Conservation (phyloP, 345 rosid genomes). For the Xanthoceras sorbifolium region DNA sequence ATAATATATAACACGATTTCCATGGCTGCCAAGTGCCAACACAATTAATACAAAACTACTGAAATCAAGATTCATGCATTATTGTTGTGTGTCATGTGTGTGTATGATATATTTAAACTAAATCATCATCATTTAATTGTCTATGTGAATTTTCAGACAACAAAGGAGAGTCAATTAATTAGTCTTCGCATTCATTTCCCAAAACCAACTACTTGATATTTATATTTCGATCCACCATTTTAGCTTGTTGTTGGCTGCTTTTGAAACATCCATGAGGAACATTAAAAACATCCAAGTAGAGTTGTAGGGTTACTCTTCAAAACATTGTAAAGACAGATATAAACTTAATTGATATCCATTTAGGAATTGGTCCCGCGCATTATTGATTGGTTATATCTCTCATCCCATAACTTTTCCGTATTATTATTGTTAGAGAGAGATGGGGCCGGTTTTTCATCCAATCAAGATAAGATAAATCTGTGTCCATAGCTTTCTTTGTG, state of each 20-base stretch:
- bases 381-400: no score
- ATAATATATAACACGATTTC: not conserved
- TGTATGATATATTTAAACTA: not conserved
- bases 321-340: not conserved
- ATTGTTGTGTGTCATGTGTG: no score
- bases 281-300: not conserved
- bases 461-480: no score
- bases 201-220: not conserved
- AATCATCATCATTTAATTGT: not conserved
- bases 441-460: no score
- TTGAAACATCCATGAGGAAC: not conserved
- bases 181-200: not conserved
- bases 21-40: conserved; percentile 2
- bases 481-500: not conserved
- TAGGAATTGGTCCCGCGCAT: no score
- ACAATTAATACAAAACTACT: not conserved
- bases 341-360: not conserved
- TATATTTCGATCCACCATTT: not conserved
- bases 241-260: not conserved
- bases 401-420: no score
- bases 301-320: not conserved
- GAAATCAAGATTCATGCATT: not conserved
- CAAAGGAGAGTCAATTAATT: not conserved
- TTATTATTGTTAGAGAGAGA: no score
- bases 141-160: not conserved